Base-by-base conservation (phyloP, 768 basidiomycete genomes). In the Tricholoma furcatifolium region DNA sequence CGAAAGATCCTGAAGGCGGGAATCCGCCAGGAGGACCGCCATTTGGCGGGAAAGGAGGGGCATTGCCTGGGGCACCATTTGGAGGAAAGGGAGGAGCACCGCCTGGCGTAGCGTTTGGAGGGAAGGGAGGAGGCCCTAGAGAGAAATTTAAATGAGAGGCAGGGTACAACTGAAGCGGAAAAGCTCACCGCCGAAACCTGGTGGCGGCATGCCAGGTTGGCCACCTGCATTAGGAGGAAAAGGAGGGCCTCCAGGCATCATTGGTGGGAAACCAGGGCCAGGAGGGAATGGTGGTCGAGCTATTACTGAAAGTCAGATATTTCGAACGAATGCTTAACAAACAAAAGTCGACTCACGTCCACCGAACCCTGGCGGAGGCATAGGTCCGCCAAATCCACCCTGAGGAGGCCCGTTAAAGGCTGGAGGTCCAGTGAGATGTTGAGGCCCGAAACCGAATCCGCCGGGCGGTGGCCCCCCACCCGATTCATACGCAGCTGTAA, bases 401-500 rank as follows among this genome's bases (percentile, higher is more conserved):
- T n/a, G n/a, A n/a, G 83, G 70, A 2, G 83, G 78, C 21, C 64
- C 70, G 42, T 73, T 76, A 55, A 70, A 77, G 18, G 71, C 72
- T 30, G 75, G 74, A n/a, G 84, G 82, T 1, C 72, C 78, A 47
- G 78, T 81, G 46, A 91, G 75, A 68, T 91, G 88, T 55, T 89
- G 89, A 36, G 90, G 88, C 20, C 88, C 88, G 60, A 91, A 91
- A 7, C 88, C 88, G 57, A 92, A 93, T 3, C 91, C 91, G 47
- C 91, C 91, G 10, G 89, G 89, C 59, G 91, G 91, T 36, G 91
- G 91, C 2, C 89, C 89, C 47, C 86, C 85, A 39, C 89, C 85
- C 24, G 80, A 81, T 71, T 98, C 96, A 65, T 96, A 97, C 21
- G 90, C 86, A 18, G 89, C 85, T 34, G 93, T 95, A 70, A 99